Conservation (phyloP, 2,329 filamentous ascomycete species). For the Pochonia chlamydosporia region DNA sequence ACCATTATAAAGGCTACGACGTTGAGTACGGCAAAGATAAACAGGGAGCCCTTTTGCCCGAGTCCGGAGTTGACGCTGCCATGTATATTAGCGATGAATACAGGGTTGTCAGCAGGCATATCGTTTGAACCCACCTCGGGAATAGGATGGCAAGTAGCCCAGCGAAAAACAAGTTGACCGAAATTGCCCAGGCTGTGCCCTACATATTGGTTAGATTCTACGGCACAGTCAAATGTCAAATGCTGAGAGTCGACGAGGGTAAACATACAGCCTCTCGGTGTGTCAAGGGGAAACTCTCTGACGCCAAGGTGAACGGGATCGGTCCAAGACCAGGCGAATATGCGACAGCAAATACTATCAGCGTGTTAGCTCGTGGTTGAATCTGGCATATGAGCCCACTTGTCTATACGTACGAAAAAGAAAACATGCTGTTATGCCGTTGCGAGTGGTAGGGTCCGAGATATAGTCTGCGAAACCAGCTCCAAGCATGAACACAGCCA, state of each 20-base stretch:
- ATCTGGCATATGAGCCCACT: too few relatives aligned
- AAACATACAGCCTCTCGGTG: constrained; percentile 38
- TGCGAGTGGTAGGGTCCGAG: constrained; percentile 10
- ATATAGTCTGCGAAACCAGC: constrained; percentile 29
- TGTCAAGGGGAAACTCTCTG: constrained; percentile 43
- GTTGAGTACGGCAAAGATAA: constrained; percentile 42
- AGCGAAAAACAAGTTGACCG: constrained; percentile 41
- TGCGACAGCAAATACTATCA: constrained; percentile 30
- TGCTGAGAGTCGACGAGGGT: too few relatives aligned
- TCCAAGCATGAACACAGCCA: constrained; percentile 35
- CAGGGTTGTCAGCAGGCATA: background rate
- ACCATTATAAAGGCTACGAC: constrained; percentile 39
- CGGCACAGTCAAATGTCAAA: background rate
- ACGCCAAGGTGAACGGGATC: constrained; percentile 44
- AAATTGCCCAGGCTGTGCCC: constrained; percentile 42
- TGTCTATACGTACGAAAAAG: constrained; percentile 24
- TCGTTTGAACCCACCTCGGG: constrained; percentile 17
- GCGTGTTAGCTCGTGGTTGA: too few relatives aligned
- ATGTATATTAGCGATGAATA: background rate
- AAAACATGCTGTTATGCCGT: constrained; percentile 29
- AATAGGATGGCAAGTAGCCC: constrained; percentile 39
- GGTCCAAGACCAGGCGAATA: constrained; percentile 39
- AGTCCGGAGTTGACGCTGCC: constrained; percentile 16
- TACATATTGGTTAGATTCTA: constrained; percentile 9
- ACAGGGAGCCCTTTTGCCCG: constrained; percentile 30